Evolutionary conservation across 164 flowering plant species (phyloP), one percentile per base, ranked within the genome.

Genomic region (Nymphaea colorata): DNA sequence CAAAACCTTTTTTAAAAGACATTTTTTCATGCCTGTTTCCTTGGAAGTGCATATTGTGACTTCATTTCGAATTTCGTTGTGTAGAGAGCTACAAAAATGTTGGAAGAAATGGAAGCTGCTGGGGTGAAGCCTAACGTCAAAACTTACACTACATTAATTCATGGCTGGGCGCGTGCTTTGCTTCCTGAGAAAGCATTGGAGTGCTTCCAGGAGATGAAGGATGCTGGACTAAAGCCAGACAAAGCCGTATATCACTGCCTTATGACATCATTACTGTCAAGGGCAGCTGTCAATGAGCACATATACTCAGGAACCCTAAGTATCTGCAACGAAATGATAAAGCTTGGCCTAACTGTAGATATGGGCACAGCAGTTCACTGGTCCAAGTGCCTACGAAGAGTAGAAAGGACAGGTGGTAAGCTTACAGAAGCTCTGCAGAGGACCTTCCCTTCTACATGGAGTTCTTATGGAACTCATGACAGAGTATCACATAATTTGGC

Each of bases 381-480:
- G 98, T 87, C 98, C 5, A 87, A 66, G 76, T 84, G 89, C 73
- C 73, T 95, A 59, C 81, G 86, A 44, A 95, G 81, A 84, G 82
- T 95, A 61, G 99, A 95, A 77, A 80, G 89, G 69, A 72, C 85
- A 0, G 98, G 97, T 43, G 99, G 97, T 43, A 84, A 82, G 69
- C 86, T 95, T 42, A 95, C 97, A 16, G 91, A 86, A 83, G 85
- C 97, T 61, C 68, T 95, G 72, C 97, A 92, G 76, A 92, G 86
- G 81, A 90, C 96, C 44, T 92, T 95, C 74, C 99, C 99, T 63
- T 97, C 98, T 62, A 89, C 92, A 67, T 95, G 99, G 99, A 91
- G 78, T 68, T 78, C 89, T 4, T 72, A 68, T 57, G 76, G 69
- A 18, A 78, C 60, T 67, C 65, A 72, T 36, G 71, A 66, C 64